Evolutionary conservation across 1,284 basidiomycete genomes (phyloP).

Genomic region (Sparassis latifolia): DNA sequence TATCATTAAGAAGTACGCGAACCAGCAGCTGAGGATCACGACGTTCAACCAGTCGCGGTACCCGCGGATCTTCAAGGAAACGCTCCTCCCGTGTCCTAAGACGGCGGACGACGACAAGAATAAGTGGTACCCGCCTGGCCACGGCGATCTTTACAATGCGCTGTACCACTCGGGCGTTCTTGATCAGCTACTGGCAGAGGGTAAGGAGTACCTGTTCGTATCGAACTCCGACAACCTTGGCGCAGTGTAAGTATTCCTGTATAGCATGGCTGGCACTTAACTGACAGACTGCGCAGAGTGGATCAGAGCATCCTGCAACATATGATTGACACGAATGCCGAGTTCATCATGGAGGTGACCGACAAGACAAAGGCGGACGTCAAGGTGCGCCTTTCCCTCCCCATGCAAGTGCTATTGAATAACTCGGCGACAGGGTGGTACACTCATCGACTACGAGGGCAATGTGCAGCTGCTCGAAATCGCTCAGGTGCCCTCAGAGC

Average conservation of each 20-base stretch:
- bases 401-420: background rate
- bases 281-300: constrained; percentile 30
- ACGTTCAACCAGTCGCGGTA: constrained; percentile 98
- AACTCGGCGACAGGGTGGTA: constrained; percentile 66
- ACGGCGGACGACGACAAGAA: constrained; percentile 88
- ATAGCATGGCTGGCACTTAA: constrained; percentile 18
- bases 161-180: constrained; percentile 91
- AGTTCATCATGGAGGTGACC: constrained; percentile 98
- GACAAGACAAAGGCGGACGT: constrained; percentile 99
- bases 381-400: constrained; percentile 45
- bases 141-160: constrained; percentile 94
- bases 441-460: constrained; percentile 94
- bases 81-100: constrained; percentile 83
- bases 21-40: constrained; percentile 92
- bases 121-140: constrained; percentile 97
- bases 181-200: constrained; percentile 88
- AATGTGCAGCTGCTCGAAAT: constrained; percentile 93
- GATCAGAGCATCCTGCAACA: constrained; percentile 82
- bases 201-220: constrained; percentile 98
- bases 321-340: constrained; percentile 81
- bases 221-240: constrained; percentile 99
- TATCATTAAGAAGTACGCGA: constrained; percentile 99
- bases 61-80: constrained; percentile 94
- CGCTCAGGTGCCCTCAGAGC: constrained; percentile 95
- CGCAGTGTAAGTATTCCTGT: constrained; percentile 62